phyloP scores from a whole-genome alignment of 495 filamentous ascomycete species.

The Penicillium alfredii region DNA sequence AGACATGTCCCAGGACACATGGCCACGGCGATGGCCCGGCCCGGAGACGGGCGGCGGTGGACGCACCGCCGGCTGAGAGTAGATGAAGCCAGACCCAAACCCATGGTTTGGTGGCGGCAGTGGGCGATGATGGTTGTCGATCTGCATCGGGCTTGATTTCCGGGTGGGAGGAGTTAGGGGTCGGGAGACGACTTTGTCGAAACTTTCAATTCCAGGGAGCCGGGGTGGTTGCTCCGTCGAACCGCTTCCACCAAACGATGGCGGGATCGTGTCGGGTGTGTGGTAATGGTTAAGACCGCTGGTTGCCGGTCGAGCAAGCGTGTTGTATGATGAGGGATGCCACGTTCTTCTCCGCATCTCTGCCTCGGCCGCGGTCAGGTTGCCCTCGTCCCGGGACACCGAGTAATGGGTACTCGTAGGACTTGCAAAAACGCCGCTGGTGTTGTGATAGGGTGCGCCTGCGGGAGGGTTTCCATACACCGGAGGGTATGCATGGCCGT shows the following conservation, averaged over 20 bases:
- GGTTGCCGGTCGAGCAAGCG: slow-evolving; percentile 53
- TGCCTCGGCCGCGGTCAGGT: slow-evolving; percentile 56
- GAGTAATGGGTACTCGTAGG: slow-evolving; percentile 64
- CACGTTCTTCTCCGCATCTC: slow-evolving; percentile 80
- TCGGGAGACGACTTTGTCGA: slow-evolving; percentile 60
- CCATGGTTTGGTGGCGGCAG: slow-evolving; percentile 26
- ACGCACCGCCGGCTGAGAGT: slow-evolving; percentile 40
- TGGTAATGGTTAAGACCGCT: slow-evolving; percentile 55
- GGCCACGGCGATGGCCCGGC: slow-evolving; percentile 54
- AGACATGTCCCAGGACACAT: slow-evolving; percentile 68
- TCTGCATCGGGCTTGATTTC: slow-evolving; percentile 61
- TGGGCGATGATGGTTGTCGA: slow-evolving; percentile 47
- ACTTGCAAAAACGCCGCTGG: slow-evolving; percentile 57
- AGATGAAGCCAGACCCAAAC: slow-evolving; percentile 40
- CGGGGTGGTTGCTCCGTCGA: slow-evolving; percentile 50
- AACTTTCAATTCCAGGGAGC: slow-evolving; percentile 85
- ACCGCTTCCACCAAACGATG: slow-evolving; percentile 45
- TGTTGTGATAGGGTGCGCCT: slow-evolving; percentile 48
- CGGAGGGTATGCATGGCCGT: slow-evolving; percentile 49
- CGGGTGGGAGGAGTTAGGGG: slow-evolving; percentile 58
- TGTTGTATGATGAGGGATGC: slow-evolving; percentile 72
- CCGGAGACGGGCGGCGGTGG: slow-evolving; percentile 45
- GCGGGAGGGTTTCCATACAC: slow-evolving; percentile 46
- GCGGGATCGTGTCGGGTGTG: slow-evolving; percentile 52
- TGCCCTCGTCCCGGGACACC: slow-evolving; percentile 59